Base-by-base conservation (phyloP, 345 rosid species). In the Tarenaya hassleriana region DNA sequence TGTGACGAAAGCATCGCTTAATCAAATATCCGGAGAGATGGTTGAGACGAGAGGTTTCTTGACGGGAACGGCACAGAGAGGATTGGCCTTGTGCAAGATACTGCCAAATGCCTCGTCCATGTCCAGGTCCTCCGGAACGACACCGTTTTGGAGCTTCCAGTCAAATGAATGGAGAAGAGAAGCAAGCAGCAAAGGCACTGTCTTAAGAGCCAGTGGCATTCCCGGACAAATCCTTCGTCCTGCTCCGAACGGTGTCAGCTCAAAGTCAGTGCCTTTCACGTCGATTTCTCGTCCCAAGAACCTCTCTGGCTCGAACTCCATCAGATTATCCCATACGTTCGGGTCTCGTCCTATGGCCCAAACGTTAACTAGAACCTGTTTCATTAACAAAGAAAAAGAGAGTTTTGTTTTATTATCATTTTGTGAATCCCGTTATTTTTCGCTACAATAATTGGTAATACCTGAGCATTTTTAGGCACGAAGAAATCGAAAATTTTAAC, bases 291-390 rank as follows among this genome's bases (percentile, higher is more conserved):
- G 17, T 35, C 49, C 54, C 27, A 55, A 47, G 29, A 67, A 67
- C 43, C 67, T 42, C 24, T 77, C 72, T 1, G 74, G 74, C 42
- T 42, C 56, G 10, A 72, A 75, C 20, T 16, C 18, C 2, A 32
- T 52, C 0, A 72, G 52, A 17, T 67, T 46, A 19, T 45, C 55
- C 73, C 75, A 72, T 1, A 46, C 27, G 12, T 7, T 53, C 4
- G 69, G 10, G 43, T 77, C 75, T 20, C 75, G 48, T 20, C 77
- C 75, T 12, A 69, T 53, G 10, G 66, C 66, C 72, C 72, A 69
- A 0, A 29, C 29, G 9, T 60, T 64, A 8, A 72, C 63, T 0
- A 67, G 20, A 7, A 72, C 41, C 12, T 66, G 62, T 8, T 24
- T 24, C 5, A 2, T 2, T 24, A 24, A 2, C 29, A 2, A 24